phyloP scores from a whole-genome alignment of 345 rosid species.

The Gossypium mustelinum region DNA sequence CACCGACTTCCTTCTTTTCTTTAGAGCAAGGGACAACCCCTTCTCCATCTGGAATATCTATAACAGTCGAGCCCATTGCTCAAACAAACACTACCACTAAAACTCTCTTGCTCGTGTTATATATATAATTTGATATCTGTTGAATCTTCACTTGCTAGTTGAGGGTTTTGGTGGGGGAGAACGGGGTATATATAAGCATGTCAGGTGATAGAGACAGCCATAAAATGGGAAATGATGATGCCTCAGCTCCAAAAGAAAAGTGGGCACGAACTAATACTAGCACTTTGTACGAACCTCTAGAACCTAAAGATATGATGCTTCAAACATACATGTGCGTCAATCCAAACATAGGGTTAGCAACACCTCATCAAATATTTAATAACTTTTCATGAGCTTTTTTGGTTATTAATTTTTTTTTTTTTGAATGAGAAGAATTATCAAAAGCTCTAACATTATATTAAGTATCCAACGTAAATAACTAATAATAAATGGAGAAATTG shows the following conservation, averaged over 20 bases:
- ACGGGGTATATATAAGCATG: background rate
- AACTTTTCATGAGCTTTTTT: no score
- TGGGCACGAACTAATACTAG: constrained; percentile 19
- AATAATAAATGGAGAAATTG: no score
- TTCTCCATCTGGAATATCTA: constrained; percentile 33
- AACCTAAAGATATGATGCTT: constrained; percentile 7
- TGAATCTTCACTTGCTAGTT: background rate
- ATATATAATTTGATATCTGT: background rate
- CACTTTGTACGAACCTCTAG: background rate
- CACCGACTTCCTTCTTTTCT: background rate
- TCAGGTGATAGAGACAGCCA: background rate
- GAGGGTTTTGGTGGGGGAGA: constrained; percentile 8
- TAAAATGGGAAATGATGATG: background rate
- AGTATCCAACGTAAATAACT: no score
- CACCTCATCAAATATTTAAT: background rate
- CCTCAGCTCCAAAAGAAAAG: constrained; percentile 11
- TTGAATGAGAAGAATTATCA: no score
- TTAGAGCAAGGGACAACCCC: background rate
- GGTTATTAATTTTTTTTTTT: no score
- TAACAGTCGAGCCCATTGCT: constrained; percentile 38
- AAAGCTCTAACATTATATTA: no score
- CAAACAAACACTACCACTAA: background rate
- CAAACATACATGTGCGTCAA: background rate
- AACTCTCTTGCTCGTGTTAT: background rate
- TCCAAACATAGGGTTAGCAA: constrained; percentile 17